phyloP scores from a whole-genome alignment of 805 yeast species.

The Candida palmyrensis region DNA sequence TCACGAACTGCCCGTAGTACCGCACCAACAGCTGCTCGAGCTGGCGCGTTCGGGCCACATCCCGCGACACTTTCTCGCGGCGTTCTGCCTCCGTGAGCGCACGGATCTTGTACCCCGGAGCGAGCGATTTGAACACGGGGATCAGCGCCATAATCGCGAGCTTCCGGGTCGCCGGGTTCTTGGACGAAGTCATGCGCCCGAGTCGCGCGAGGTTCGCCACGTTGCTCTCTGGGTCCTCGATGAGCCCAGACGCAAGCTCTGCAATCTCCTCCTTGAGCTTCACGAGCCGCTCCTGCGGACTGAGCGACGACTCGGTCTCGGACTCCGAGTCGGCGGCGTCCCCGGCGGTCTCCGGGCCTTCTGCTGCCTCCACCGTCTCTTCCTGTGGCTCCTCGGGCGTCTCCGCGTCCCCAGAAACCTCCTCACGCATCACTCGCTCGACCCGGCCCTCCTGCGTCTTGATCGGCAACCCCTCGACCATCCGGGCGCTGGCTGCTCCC shows the following conservation, averaged over 20 bases:
- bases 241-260: constrained; percentile 65
- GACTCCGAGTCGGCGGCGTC: constrained; percentile 27
- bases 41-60: constrained; percentile 68
- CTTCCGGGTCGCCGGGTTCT: constrained; percentile 60
- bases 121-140: constrained; percentile 76
- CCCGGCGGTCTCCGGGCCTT: constrained; percentile 17
- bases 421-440: constrained; percentile 53
- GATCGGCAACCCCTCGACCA: constrained; percentile 75
- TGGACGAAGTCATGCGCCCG: constrained; percentile 64
- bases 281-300: constrained; percentile 49
- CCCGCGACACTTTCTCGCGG: constrained; percentile 77
- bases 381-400: constrained; percentile 11
- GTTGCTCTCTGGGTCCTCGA: constrained; percentile 89
- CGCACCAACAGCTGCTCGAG: constrained; percentile 76
- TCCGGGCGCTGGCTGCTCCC: constrained; percentile 37
- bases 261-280: constrained; percentile 82
- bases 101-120: constrained; percentile 85
- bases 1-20: constrained; percentile 65
- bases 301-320: constrained; percentile 41
- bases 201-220: constrained; percentile 59
- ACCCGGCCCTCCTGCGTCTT: constrained; percentile 66
- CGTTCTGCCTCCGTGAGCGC: constrained; percentile 77
- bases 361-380: constrained; percentile 11
- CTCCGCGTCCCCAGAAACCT: constrained; percentile 16
- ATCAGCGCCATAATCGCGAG: constrained; percentile 74